Evolutionary conservation across 1,139 yeast genomes (phyloP), one percentile per base, ranked within the genome.

Genomic region (Yamadazyma membranifaciens): DNA sequence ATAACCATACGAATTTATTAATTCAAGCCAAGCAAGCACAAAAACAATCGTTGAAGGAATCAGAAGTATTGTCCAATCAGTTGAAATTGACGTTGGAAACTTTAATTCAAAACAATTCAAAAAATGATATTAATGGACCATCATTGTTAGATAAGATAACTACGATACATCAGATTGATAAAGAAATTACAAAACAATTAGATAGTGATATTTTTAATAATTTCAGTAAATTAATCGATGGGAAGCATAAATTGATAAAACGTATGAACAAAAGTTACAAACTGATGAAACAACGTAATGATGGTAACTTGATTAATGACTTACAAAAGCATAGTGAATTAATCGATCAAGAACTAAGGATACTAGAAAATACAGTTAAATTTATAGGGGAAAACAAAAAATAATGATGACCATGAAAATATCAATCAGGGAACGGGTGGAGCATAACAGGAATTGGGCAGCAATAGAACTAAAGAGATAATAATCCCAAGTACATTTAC

Each of bases 331-430:
- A 65, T 36, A 60, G 68, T 4, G 81, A 75, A 45, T 41, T 62
- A 7, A 50, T 73, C 3, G 80, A 78, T 51, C 75, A 69, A 43
- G 73, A 75, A 27, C 49, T 78, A 34, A 57, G 81, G 31, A 68
- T 75, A 6, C 54, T 78, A 28, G 82, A 78, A 47, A 55, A 62
- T 37, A 62, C 72, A 1, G 40, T 59, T 17, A 50, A 47, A 28
- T 43, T 54, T 53, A 62, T 43, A 27, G 49, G 26, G 9, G 36
- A 25, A n/a, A 29, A 31, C 25, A 34, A 17, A 7, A 13, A 20
- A 20, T 20, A 20, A n/a, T n/a, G 24, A 20, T 5, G 24, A 20
- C 24, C 24, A n/a, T 26, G 12, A 9, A n/a, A 26, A n/a, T 10
- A 26, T 4, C 12, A n/a, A 26, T 22, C 11, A 26, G 28, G 28